Base-by-base conservation (phyloP, 345 rosid species). In the Nephelium lappaceum region DNA sequence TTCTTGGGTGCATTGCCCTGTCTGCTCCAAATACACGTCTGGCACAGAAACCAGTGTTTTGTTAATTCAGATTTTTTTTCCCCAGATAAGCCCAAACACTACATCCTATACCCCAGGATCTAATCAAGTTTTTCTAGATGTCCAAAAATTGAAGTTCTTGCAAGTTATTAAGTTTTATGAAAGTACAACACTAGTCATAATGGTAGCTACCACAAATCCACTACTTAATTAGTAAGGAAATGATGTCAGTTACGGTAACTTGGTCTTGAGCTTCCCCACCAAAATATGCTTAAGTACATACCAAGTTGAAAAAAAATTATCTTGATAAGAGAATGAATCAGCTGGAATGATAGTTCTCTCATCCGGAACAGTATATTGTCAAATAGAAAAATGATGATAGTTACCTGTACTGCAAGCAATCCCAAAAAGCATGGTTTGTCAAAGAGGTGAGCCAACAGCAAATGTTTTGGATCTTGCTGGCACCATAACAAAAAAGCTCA, bases 381-480 rank as follows among this genome's bases (percentile, higher is more conserved):
- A 45, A 62, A 27, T 31, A 5, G 10, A 45, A 60, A 60, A 74
- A 55, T 5, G 51, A 41, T 42, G n/a, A 38, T 61, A 78, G 57
- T 71, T 80, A 89, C 95, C 92, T 91, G 89, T 23, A 92, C 72
- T n/a, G 97, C 99, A 38, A 96, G 98, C 81, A 90, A 81, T 6
- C 99, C 99, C 14, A 95, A 93, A 82, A 95, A 95, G 86, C 99
- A 95, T 43, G 99, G 99, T 80, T 95, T 95, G 84, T 96, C 99
- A 74, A 96, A 94, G 69, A 94, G 95, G 79, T 94, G 98, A 63
- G 97, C 99, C 78, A 96, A 83, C 83, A 93, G 45, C 78, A 94
- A 78, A 83, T 96, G 96, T 86, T 91, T 94, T 25, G 94, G 83
- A 81, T 96, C 91, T 77, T 89, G 87, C 99, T 96, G 91, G 84